Conservation (phyloP, 345 rosid genomes). For the Citrus sinensis region DNA sequence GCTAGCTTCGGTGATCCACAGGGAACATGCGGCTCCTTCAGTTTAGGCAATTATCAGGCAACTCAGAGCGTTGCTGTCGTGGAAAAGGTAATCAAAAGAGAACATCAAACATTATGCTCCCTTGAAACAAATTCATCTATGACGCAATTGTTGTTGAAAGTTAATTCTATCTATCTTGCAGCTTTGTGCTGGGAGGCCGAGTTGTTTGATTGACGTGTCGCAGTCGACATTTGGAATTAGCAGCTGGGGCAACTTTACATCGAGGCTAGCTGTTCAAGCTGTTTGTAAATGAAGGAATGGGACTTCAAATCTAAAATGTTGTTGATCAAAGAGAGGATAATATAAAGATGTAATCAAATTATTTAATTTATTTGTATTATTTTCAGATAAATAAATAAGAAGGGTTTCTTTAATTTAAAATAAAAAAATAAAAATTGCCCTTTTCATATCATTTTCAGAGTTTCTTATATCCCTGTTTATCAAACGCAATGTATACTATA, state of each 20-base stretch:
- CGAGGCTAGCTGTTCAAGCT: conserved; percentile 35
- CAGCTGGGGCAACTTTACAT: background rate
- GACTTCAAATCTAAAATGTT: background rate
- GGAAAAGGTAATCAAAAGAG: background rate
- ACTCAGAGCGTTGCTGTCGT: background rate
- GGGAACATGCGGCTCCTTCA: conserved; percentile 30
- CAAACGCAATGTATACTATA: too few relatives aligned
- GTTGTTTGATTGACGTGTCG: conserved; percentile 23
- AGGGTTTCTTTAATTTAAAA: background rate
- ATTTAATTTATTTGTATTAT: background rate
- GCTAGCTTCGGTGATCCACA: conserved; percentile 44
- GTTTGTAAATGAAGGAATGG: conserved; percentile 8
- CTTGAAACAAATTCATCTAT: background rate
- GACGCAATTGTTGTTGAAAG: too few relatives aligned
- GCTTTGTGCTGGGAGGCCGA: conserved; percentile 33
- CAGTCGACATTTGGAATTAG: conserved; percentile 28
- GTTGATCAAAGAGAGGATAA: background rate
- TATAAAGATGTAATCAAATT: background rate
- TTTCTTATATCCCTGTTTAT: too few relatives aligned
- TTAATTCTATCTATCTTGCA: background rate
- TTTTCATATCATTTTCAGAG: too few relatives aligned
- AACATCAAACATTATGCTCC: background rate
- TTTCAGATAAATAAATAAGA: background rate
- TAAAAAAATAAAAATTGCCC: too few relatives aligned
- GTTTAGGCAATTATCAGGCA: conserved; percentile 13